A percentile compares a stretch with the other conserved stretches of the same genome.
These are phyloP conservation scores for Acanthamoeba lenticulata DNA, from an alignment of 208 protist genomes.

Conservation along the genomic window DNA sequence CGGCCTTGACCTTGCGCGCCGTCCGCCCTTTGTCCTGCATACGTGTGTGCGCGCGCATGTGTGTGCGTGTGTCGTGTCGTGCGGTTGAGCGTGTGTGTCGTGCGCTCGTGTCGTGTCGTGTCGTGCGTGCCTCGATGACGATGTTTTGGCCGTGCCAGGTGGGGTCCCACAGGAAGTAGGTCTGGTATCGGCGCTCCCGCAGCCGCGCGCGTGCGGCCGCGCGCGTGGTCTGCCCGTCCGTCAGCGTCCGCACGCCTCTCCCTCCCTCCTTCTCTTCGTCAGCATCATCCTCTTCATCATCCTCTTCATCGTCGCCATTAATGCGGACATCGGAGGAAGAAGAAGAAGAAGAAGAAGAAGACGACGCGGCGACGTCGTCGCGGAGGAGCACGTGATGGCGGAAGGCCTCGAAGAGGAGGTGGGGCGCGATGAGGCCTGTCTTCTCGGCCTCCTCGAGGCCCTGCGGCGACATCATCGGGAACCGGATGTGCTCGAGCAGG, in stretches of 20 bases:
- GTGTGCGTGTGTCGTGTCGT: background rate
- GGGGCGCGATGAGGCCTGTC: background rate
- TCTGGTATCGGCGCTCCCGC: background rate
- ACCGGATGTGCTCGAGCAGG: background rate
- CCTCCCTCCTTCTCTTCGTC: too few species aligned
- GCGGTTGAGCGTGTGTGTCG: too few species aligned
- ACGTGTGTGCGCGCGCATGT: background rate
- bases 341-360: background rate
- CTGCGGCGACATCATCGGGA: conserved; percentile 8
- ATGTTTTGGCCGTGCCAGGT: conserved; percentile 1
- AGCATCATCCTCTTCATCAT: background rate
- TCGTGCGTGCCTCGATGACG: background rate
- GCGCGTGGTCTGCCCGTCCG: too few species aligned
- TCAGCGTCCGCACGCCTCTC: too few species aligned
- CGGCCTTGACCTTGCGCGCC: conserved; percentile 1
- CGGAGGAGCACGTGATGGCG: background rate
- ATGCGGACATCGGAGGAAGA: background rate
- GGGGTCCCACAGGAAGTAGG: conserved; percentile 16
- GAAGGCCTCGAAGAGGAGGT: background rate
- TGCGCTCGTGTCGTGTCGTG: background rate
- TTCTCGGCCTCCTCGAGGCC: conserved; percentile 4
- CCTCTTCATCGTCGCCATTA: too few species aligned
- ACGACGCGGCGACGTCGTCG: too few species aligned
- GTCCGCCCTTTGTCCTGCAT: background rate
- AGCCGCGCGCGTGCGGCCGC: too few species aligned